Base-by-base conservation (phyloP, 441 rosid species). In the Jatropha multifida region DNA sequence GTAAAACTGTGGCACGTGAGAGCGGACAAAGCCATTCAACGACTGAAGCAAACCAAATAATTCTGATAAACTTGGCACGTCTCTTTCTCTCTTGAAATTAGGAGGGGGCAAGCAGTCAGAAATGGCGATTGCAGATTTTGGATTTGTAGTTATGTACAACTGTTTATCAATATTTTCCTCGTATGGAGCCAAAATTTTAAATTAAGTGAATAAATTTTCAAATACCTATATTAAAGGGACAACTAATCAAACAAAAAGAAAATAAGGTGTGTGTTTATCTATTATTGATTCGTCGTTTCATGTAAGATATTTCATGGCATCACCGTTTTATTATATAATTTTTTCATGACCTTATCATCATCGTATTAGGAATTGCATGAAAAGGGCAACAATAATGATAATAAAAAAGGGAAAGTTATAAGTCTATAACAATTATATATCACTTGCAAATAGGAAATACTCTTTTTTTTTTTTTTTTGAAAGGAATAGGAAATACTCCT, bases 41-140 rank as follows among this genome's bases (percentile, higher is more conserved):
- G 32, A 55, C 56, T 20, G 64, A 37, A 48, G 9, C 10, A 14
- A 68, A 76, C 80, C 27, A 23, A 56, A 20, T 49, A 59, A 26
- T 55, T 68, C n/a, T 32, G 26, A 44, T 18, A 23, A 49, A 80
- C 67, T 37, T 23, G 75, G 32, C 10, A 46, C 26, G 49, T n/a
- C 41, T 23, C 65, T 15, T 10, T 26, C 26, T 18, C 74, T 32
- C 54, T 23, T 15, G 65, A 7, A 8, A 7, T 32, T 13, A 18
- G 11, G 17, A 38, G 27, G 37, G 20, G 20, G 23, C 58, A 42
- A 27, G 40, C 12, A 56, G 83, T 80, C 83, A 76, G 76, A 73
- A 51, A 52, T 76, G 37, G 77, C 79, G 17, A 68, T 74, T 75
- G 8, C 61, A 6, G 13, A 41, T 40, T 27, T 73, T 15, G 14